Evolutionary conservation across 768 basidiomycete species (phyloP).

Genomic region (Boletus patriciae): DNA sequence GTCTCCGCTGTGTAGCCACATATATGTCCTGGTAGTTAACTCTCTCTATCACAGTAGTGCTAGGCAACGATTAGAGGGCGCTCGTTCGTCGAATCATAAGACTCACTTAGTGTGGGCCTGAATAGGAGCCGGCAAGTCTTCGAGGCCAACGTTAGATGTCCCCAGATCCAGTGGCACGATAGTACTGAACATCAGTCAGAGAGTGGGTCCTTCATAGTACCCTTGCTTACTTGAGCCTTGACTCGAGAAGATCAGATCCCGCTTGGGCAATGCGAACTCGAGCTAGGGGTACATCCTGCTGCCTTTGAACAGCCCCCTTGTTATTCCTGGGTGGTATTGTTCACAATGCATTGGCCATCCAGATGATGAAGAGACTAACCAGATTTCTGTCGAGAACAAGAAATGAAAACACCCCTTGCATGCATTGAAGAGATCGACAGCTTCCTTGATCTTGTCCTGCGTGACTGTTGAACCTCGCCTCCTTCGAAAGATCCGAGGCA

Average conservation of each 20-base stretch:
- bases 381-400: background rate
- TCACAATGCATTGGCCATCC: background rate
- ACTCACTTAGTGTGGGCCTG: background rate
- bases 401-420: background rate
- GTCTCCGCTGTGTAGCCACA: background rate
- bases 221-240: background rate
- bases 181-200: background rate
- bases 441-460: background rate
- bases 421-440: background rate
- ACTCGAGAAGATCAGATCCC: too few relatives aligned
- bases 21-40: background rate
- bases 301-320: background rate
- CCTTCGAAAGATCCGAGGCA: background rate
- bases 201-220: too few relatives aligned
- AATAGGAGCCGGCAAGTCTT: background rate
- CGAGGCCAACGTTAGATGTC: too few relatives aligned
- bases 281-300: background rate
- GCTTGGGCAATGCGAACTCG: background rate
- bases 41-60: background rate
- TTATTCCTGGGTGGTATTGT: background rate
- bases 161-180: background rate
- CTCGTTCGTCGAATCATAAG: background rate
- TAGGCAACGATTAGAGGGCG: background rate
- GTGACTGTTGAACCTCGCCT: background rate
- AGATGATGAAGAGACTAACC: background rate